These are phyloP conservation scores for Hemisphaericaspora subhashii DNA, from an alignment of 1,139 yeast species.

Conservation along the genomic window DNA sequence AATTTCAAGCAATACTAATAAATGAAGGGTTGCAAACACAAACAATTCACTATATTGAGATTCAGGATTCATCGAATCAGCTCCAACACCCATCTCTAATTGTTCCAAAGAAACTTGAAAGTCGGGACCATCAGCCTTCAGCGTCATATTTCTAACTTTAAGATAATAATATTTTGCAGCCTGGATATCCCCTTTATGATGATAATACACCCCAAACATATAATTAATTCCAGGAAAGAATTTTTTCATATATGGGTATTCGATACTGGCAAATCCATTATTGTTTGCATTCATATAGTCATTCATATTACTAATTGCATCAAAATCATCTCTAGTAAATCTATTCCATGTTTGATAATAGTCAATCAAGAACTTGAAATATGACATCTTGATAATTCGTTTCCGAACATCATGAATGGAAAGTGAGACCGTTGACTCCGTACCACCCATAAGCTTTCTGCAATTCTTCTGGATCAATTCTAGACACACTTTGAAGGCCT, in stretches of 20 bases:
- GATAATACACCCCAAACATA: conserved; percentile 39
- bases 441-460: conserved; percentile 16
- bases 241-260: conserved; percentile 28
- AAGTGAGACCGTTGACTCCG: conserved; percentile 14
- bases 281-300: conserved; percentile 33
- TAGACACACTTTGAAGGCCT: conserved; percentile 36
- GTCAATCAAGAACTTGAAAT: conserved; percentile 24
- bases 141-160: conserved; percentile 25
- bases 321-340: conserved; percentile 29
- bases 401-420: conserved; percentile 21
- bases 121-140: conserved; percentile 5
- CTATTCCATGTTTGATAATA: conserved; percentile 36
- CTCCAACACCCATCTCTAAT: conserved; percentile 23
- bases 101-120: conserved; percentile 13
- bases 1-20: conserved; percentile 25
- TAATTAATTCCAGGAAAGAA: conserved; percentile 37
- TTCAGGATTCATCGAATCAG: conserved; percentile 16
- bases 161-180: conserved; percentile 39
- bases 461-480: conserved; percentile 29
- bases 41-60: conserved; percentile 26
- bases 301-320: conserved; percentile 25
- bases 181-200: conserved; percentile 32
- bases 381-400: conserved; percentile 23
- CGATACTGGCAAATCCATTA: conserved; percentile 31
- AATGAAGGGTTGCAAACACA: conserved; percentile 27